A percentile compares a stretch with the other conserved stretches of the same genome.
These are phyloP conservation scores for Meira nashicola DNA, from an alignment of 1,284 basidiomycete genomes.

Conservation along the genomic window DNA sequence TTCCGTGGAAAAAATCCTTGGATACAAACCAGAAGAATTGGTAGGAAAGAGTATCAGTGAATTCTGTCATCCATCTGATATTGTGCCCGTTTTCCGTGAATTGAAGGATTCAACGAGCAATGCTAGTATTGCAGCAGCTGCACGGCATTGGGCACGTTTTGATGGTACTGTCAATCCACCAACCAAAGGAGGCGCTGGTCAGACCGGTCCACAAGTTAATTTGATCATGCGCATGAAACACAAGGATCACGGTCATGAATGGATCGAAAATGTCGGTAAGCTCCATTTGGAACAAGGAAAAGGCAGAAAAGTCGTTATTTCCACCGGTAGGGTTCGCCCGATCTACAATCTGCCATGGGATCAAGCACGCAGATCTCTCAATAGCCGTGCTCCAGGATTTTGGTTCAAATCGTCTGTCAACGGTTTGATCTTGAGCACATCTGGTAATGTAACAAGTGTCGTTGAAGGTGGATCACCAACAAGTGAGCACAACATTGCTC, in stretches of 20 bases:
- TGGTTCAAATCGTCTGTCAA: constrained; percentile 44
- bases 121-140: constrained; percentile 45
- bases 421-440: constrained; percentile 36
- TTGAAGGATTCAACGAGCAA: constrained; percentile 69
- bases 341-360: constrained; percentile 45
- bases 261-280: constrained; percentile 47
- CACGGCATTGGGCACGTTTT: constrained; percentile 31
- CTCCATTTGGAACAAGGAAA: constrained; percentile 49
- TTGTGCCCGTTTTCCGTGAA: constrained; percentile 84
- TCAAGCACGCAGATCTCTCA: constrained; percentile 29
- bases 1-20: constrained; percentile 42
- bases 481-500: constrained; percentile 14
- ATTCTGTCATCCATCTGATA: constrained; percentile 79
- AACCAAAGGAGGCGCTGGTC: constrained; percentile 47
- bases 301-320: constrained; percentile 48
- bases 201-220: constrained; percentile 44
- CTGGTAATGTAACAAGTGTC: constrained; percentile 27
- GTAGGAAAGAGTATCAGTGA: constrained; percentile 71
- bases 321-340: constrained; percentile 35
- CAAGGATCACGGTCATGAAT: constrained; percentile 36
- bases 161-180: constrained; percentile 38
- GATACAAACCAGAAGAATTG: constrained; percentile 64
- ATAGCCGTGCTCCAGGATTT: constrained; percentile 28
- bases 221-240: constrained; percentile 44
- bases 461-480: constrained; percentile 3